A percentile compares a stretch with the other conserved stretches of the same genome.
These are phyloP conservation scores for Lecanoromycetidae sp. DNA, from an alignment of 2,329 filamentous ascomycete genomes.

Conservation along the genomic window DNA sequence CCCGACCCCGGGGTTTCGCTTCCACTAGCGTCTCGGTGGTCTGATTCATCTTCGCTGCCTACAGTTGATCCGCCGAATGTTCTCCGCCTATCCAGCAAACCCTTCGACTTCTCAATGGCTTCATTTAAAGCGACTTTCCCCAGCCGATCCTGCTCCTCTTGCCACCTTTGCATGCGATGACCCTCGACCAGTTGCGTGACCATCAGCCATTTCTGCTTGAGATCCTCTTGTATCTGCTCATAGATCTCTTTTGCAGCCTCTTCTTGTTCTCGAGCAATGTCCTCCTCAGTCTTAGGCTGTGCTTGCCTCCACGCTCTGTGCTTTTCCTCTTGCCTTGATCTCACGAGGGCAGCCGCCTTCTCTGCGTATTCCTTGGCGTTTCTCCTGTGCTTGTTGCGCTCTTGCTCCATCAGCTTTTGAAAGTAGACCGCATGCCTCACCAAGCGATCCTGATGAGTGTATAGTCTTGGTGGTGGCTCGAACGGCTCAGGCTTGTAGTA, in stretches of 20 bases:
- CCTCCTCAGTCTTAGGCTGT: conserved; percentile 58
- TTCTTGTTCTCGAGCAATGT: conserved; percentile 66
- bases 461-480: conserved; percentile 66
- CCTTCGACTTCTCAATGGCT: conserved; percentile 40
- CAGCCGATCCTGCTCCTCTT: conserved; percentile 46
- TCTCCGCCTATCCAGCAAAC: conserved; percentile 36
- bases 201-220: conserved; percentile 49
- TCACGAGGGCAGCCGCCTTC: conserved; percentile 55
- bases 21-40: conserved; percentile 57
- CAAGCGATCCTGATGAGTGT: conserved; percentile 78
- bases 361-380: conserved; percentile 68
- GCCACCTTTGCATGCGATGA: conserved; percentile 44
- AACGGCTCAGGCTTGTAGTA: conserved; percentile 60
- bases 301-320: conserved; percentile 20
- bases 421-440: conserved; percentile 69
- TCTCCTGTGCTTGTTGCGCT: conserved; percentile 65
- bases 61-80: conserved; percentile 33
- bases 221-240: conserved; percentile 55
- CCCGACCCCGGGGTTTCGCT: conserved; percentile 30
- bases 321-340: conserved; percentile 53
- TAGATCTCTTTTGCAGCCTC: conserved; percentile 57
- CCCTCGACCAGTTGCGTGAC: conserved; percentile 47
- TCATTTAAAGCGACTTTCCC: conserved; percentile 39
- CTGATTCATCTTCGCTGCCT: conserved; percentile 44
- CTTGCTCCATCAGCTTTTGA: conserved; percentile 63